Evolutionary conservation across 2,329 filamentous ascomycete species (phyloP).

Genomic region (Teratosphaeria gauchensis): DNA sequence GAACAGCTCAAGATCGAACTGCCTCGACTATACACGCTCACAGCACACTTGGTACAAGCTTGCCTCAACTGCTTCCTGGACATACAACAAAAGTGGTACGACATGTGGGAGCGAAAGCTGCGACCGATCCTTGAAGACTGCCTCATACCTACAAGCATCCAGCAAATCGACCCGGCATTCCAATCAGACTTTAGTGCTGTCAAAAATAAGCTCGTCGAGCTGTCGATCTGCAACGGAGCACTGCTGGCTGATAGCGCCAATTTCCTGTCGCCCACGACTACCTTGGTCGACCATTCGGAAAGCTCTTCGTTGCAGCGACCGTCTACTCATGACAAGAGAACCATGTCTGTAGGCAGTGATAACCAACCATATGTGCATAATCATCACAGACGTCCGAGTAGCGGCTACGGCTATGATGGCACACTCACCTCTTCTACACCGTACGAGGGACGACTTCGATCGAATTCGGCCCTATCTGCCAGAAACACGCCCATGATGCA

Average conservation of each 20-base stretch:
- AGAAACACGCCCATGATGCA: slow-evolving; percentile 25
- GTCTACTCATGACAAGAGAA: slow-evolving; percentile 31
- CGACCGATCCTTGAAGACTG: slow-evolving; percentile 60
- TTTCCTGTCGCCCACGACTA: slow-evolving; percentile 45
- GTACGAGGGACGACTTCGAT: slow-evolving; percentile 38
- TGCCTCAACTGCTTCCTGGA: slow-evolving; percentile 76
- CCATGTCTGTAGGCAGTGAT: slow-evolving; percentile 26
- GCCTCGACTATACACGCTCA: slow-evolving; percentile 70
- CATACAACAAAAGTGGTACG: slow-evolving; percentile 75
- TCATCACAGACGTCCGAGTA: slow-evolving; percentile 49
- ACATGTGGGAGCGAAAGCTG: slow-evolving; percentile 75
- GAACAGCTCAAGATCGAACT: slow-evolving; percentile 89
- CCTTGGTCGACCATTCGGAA: slow-evolving; percentile 27
- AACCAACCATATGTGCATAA: slow-evolving; percentile 17
- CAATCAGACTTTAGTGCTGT: slow-evolving; percentile 67
- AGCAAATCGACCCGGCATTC: slow-evolving; percentile 70
- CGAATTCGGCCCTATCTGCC: slow-evolving; percentile 45
- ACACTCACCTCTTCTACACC: not conserved
- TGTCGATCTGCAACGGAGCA: slow-evolving; percentile 70
- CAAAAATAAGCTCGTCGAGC: slow-evolving; percentile 59
- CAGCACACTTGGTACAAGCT: slow-evolving; percentile 72
- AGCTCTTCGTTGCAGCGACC: slow-evolving; percentile 31
- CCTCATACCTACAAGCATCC: slow-evolving; percentile 54
- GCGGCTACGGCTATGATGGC: slow-evolving; percentile 42
- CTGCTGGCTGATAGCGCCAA: slow-evolving; percentile 51